These are phyloP conservation scores for Suillus brevipes DNA, from an alignment of 768 basidiomycete genomes.

Conservation along the genomic window DNA sequence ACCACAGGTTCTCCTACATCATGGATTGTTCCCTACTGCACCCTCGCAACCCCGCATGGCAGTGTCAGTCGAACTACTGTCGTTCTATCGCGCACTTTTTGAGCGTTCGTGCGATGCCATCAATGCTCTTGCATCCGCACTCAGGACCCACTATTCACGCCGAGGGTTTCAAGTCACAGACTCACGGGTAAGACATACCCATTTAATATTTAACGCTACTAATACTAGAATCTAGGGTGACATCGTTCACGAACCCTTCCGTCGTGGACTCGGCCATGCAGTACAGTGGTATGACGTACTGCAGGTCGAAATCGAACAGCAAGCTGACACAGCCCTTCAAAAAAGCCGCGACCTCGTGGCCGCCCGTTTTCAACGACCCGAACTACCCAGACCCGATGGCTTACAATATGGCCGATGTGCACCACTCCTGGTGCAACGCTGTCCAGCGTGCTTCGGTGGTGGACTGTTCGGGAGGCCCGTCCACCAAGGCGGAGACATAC, in stretches of 20 bases:
- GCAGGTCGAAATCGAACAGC: not conserved
- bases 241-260: slow-evolving; percentile 31
- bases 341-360: not conserved
- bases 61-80: slow-evolving; percentile 29
- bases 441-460: no score
- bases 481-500: no score
- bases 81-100: slow-evolving; percentile 37
- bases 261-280: slow-evolving; percentile 23
- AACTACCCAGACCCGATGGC: no score
- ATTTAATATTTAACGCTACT: not conserved
- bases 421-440: no score
- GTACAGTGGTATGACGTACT: slow-evolving; percentile 34
- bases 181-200: not conserved
- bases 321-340: slow-evolving; percentile 12
- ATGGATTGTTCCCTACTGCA: slow-evolving; percentile 36
- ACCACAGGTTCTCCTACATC: not conserved
- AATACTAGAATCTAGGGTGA: slow-evolving; percentile 21
- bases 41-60: slow-evolving; percentile 20
- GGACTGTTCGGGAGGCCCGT: no score
- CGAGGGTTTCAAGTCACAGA: slow-evolving; percentile 16
- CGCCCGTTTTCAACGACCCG: no score
- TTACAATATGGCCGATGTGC: no score
- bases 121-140: slow-evolving; percentile 8
- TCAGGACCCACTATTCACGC: slow-evolving; percentile 4
- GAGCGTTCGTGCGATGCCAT: slow-evolving; percentile 35